Percentiles rank a stretch among this genome's conserved stretches.
phyloP scores from a whole-genome alignment of 2,329 filamentous ascomycete genomes.

The Trematosphaeria pertusa region DNA sequence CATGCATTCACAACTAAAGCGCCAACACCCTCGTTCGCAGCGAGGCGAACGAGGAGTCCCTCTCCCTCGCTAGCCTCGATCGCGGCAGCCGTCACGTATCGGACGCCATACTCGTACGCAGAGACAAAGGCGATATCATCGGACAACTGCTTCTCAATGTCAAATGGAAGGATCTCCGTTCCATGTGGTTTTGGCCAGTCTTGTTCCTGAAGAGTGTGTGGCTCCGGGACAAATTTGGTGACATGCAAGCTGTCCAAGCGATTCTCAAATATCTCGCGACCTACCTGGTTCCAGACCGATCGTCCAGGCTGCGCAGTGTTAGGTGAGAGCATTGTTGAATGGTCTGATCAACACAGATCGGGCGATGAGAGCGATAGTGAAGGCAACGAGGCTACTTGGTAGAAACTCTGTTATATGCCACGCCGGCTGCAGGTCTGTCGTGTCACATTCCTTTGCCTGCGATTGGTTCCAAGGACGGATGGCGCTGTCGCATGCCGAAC shows the following conservation, averaged over 20 bases:
- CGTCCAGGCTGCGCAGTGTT: constrained; percentile 1
- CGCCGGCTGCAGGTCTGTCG: no score
- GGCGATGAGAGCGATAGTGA: no score
- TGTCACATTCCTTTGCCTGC: no score
- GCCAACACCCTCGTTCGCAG: constrained; percentile 1
- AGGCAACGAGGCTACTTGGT: no score
- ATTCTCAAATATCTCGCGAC: neutral
- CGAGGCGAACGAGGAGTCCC: constrained; percentile 1
- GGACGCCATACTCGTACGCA: constrained; percentile 2
- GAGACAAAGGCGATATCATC: constrained; percentile 1
- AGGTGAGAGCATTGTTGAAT: neutral
- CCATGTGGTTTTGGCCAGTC: neutral
- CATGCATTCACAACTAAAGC: neutral
- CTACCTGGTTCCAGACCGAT: neutral
- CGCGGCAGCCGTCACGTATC: constrained; percentile 3
- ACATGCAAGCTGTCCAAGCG: neutral
- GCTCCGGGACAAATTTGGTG: neutral
- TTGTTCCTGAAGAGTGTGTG: neutral
- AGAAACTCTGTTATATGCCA: no score
- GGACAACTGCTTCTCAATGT: constrained; percentile 2
- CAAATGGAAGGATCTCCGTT: neutral
- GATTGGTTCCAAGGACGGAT: no score
- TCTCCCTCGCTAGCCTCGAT: neutral
- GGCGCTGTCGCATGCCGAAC: no score
- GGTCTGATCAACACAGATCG: no score